Conservation (phyloP, 2,329 filamentous ascomycete genomes). For the Diaporthe citrichinensis region DNA sequence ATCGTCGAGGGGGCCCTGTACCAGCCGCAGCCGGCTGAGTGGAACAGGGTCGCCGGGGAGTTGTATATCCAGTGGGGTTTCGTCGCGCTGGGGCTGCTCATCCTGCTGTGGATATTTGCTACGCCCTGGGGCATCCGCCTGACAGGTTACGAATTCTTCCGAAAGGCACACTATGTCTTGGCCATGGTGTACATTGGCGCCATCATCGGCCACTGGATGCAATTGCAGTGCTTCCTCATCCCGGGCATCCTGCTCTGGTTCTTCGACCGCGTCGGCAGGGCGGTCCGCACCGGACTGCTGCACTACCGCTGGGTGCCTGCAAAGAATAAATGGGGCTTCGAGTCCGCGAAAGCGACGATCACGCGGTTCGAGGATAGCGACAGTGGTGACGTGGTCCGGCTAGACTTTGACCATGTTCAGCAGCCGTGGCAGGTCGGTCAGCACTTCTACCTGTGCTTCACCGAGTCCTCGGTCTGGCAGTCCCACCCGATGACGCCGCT, state of each 20-base stretch:
- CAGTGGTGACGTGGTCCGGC: slow-evolving; percentile 73
- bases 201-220: slow-evolving; percentile 81
- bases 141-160: slow-evolving; percentile 84
- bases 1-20: slow-evolving; percentile 77
- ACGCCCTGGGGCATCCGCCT: slow-evolving; percentile 70
- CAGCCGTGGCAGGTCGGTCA: slow-evolving; percentile 76
- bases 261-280: slow-evolving; percentile 72
- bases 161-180: slow-evolving; percentile 80
- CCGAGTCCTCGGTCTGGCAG: slow-evolving; percentile 77
- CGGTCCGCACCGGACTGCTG: slow-evolving; percentile 70
- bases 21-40: slow-evolving; percentile 76
- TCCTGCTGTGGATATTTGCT: slow-evolving; percentile 72
- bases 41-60: slow-evolving; percentile 70
- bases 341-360: slow-evolving; percentile 64
- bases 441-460: slow-evolving; percentile 80
- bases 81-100: slow-evolving; percentile 75
- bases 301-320: slow-evolving; percentile 68
- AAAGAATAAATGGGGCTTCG: slow-evolving; percentile 65
- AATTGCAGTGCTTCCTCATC: slow-evolving; percentile 77
- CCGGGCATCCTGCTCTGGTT: slow-evolving; percentile 76
- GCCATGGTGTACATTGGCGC: slow-evolving; percentile 82
- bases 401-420: slow-evolving; percentile 76
- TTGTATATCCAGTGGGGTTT: slow-evolving; percentile 81
- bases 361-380: slow-evolving; percentile 68
- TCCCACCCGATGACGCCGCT: slow-evolving; percentile 79